A percentile compares a stretch with the other conserved stretches of the same genome.
Evolutionary conservation across 176 grass and related monocot genomes (phyloP).

Genomic region (Hsuehochloa calcarea): DNA sequence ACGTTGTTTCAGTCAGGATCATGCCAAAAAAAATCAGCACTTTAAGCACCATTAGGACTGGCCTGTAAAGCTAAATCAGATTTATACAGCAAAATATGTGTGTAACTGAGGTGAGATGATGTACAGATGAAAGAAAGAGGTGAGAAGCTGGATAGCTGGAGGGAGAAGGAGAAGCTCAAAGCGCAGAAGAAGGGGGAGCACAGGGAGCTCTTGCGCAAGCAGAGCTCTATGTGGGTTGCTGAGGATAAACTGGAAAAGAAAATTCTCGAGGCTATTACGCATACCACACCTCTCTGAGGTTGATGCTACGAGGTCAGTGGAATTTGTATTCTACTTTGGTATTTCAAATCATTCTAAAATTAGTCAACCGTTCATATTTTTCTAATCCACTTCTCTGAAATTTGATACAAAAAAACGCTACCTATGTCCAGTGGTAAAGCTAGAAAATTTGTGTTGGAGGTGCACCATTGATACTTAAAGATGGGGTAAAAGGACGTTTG

Average conservation of each 20-base stretch:
- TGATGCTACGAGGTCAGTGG: neutral
- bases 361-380: neutral
- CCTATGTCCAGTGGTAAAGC: neutral
- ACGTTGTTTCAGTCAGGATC: neutral
- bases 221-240: slow-evolving; percentile 68
- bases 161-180: slow-evolving; percentile 57
- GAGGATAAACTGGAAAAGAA: slow-evolving; percentile 50
- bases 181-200: slow-evolving; percentile 51
- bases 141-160: slow-evolving; percentile 77
- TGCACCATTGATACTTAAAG: too few species aligned
- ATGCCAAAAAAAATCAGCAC: neutral
- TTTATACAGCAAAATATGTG: neutral
- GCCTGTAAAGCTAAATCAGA: neutral
- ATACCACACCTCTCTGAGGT: neutral
- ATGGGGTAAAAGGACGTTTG: too few species aligned
- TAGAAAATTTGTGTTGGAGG: too few species aligned
- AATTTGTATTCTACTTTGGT: neutral
- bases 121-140: slow-evolving; percentile 86
- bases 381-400: neutral
- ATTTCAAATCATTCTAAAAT: neutral
- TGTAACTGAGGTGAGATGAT: slow-evolving; percentile 11
- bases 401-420: neutral
- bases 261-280: slow-evolving; percentile 38
- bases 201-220: slow-evolving; percentile 55
- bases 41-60: neutral